phyloP scores from a whole-genome alignment of 441 rosid species.

The Rhodomyrtus psidioides region DNA sequence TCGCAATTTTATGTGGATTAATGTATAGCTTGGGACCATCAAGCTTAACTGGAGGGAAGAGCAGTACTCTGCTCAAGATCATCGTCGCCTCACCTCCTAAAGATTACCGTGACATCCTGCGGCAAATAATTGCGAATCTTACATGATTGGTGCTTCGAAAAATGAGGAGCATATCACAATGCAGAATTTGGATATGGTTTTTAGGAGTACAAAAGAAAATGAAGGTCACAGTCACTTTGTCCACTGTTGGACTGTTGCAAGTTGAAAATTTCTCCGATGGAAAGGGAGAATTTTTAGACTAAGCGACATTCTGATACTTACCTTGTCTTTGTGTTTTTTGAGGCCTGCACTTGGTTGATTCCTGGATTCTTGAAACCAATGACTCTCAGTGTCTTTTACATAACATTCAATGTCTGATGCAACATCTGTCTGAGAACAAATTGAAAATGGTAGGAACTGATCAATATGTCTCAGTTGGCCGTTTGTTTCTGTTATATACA shows the following conservation, averaged over 20 bases:
- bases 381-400: slow-evolving; percentile 45
- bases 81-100: slow-evolving; percentile 78
- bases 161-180: neutral
- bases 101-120: slow-evolving; percentile 76
- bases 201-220: neutral
- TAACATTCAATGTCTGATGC: slow-evolving; percentile 46
- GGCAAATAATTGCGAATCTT: slow-evolving; percentile 12
- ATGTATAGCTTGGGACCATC: no score
- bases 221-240: neutral
- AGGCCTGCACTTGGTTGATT: slow-evolving; percentile 43
- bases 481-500: neutral
- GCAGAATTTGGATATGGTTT: neutral
- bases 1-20: no score
- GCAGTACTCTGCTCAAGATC: slow-evolving; percentile 70
- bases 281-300: neutral
- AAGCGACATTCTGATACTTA: slow-evolving; percentile 23
- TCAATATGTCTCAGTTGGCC: neutral
- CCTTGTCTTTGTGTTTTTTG: slow-evolving; percentile 65
- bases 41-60: no score
- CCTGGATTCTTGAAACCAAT: slow-evolving; percentile 41
- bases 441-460: neutral
- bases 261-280: neutral
- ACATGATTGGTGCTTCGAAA: neutral
- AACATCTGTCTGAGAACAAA: neutral
- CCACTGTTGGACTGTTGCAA: neutral